Base-by-base conservation (phyloP, 169 alveolate genomes). In the Cryptosporidium parvum region DNA sequence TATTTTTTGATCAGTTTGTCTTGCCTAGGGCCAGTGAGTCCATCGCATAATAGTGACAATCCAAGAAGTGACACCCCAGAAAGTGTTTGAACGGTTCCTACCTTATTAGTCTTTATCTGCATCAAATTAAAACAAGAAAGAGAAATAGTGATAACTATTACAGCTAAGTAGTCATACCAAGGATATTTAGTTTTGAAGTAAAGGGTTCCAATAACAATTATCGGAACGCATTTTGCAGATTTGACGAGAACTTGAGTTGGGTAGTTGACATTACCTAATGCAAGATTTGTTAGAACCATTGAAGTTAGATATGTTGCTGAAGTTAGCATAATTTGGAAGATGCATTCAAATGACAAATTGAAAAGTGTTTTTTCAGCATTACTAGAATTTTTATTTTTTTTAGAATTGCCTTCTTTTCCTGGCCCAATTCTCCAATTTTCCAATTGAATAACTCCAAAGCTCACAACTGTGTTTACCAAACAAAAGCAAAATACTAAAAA, bases 241-340 rank as follows among this genome's bases (percentile, higher is more conserved):
- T 96, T 96, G 52, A 96, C 96, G 8, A 96, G 93, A 21, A 96
- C 97, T 70, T 96, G 98, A 14, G 98, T 96, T 44, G 98, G 98
- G 70, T 94, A 94, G 65, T 94, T 96, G 35, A 96, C 96, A 59
- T 93, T 95, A 5, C 94, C 93, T 52, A 96, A 84, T 18, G 98
- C 95, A 70, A 91, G 91, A 86, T 93, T 95, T 23, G 97, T 91
- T 10, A 95, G 93, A 59, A 93, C 85, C 96, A 95, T 94, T 6
- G 98, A 95, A 18, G 92, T 70, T 14, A 93, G 91, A 80, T 93
- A 95, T 5, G 96, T 92, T 1, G 92, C 69, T 29, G 98, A 94
- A 21, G 96, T 94, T 10, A 94, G 53, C 75, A 85, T 39, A 31
- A 96, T 85, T 51, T 93, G 80, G 33, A 62, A 80, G 23, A 80